phyloP scores from a whole-genome alignment of 1,139 yeast species.

The Scheffersomyces titani region DNA sequence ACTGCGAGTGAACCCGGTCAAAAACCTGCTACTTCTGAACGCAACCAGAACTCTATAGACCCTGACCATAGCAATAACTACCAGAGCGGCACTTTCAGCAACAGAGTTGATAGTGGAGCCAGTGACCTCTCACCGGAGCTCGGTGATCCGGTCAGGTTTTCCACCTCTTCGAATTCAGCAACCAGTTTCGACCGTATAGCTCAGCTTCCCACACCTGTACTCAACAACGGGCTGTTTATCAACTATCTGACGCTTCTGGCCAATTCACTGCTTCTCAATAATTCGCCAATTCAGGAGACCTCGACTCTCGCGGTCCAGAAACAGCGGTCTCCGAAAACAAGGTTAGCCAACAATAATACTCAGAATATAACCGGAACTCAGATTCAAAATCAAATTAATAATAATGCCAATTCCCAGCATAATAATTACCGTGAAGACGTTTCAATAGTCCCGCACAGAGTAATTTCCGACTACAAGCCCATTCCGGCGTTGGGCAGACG shows the following conservation, averaged over 20 bases:
- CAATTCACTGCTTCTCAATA: neutral
- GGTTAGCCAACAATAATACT: neutral
- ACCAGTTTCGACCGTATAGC: slow-evolving; percentile 14
- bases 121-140: neutral
- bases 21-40: neutral
- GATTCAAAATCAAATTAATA: slow-evolving; percentile 2
- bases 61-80: neutral
- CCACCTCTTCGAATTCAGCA: slow-evolving; percentile 9
- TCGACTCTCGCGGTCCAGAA: neutral
- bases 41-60: neutral
- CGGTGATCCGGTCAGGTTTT: slow-evolving; percentile 11
- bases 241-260: neutral
- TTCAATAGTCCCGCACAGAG: slow-evolving; percentile 15
- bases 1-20: neutral
- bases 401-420: neutral
- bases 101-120: neutral
- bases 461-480: slow-evolving; percentile 39
- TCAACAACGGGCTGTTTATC: slow-evolving; percentile 10
- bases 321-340: slow-evolving; percentile 3
- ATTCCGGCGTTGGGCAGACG: slow-evolving; percentile 19
- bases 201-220: slow-evolving; percentile 18
- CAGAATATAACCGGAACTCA: neutral
- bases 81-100: neutral
- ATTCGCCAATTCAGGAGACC: slow-evolving; percentile 1
- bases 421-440: neutral